Conservation (phyloP, 78 protist species). For the Isochrysis galbana region DNA sequence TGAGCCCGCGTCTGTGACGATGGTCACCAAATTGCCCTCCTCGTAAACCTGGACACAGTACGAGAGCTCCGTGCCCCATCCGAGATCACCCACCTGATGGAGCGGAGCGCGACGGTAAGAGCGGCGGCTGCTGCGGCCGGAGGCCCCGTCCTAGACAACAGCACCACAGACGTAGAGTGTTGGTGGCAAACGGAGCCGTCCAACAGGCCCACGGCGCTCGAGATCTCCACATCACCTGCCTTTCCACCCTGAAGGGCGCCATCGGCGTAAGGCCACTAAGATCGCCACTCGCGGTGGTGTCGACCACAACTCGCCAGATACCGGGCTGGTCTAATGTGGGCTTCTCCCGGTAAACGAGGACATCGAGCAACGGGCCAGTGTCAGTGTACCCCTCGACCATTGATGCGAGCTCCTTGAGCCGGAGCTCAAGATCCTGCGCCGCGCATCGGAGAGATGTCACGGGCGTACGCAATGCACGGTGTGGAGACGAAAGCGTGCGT, state of each 20-base stretch:
- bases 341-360: constrained; percentile 37
- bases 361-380: constrained; percentile 55
- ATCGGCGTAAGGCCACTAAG: neutral
- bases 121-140: too few relatives aligned
- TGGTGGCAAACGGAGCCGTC: too few relatives aligned
- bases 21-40: constrained; percentile 57
- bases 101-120: too few relatives aligned
- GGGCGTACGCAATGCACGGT: too few relatives aligned
- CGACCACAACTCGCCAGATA: constrained; percentile 43
- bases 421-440: constrained; percentile 40
- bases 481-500: too few relatives aligned
- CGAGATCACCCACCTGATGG: too few relatives aligned
- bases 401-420: neutral
- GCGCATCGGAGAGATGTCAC: too few relatives aligned
- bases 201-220: too few relatives aligned
- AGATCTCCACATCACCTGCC: too few relatives aligned
- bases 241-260: neutral
- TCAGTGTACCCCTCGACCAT: neutral
- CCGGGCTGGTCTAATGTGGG: constrained; percentile 25
- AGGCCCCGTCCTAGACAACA: too few relatives aligned
- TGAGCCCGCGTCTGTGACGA: constrained; percentile 54
- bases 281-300: constrained; percentile 46
- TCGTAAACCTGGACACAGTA: constrained; percentile 55
- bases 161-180: too few relatives aligned
- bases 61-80: too few relatives aligned